phyloP scores from a whole-genome alignment of 768 basidiomycete genomes.

The Hygrophoropsis aurantiaca region DNA sequence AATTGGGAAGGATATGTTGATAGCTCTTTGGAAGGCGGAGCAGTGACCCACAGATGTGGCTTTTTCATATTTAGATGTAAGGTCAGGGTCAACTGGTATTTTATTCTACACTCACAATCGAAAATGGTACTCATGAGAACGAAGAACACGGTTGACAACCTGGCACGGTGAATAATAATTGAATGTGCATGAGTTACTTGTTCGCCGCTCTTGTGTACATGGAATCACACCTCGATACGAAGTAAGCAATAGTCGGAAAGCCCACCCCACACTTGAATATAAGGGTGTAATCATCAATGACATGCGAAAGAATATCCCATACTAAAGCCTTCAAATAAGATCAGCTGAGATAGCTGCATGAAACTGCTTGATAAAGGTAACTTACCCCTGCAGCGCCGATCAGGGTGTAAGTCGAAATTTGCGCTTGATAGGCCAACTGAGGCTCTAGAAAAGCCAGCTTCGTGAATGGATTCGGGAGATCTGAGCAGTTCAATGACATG shows the following conservation, averaged over 20 bases:
- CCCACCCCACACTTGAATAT: conserved; percentile 15
- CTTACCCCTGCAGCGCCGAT: conserved; percentile 26
- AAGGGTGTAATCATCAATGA: conserved; percentile 26
- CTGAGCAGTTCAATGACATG: conserved; percentile 1
- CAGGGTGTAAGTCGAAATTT: conserved; percentile 26
- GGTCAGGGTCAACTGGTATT: no score
- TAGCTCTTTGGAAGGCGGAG: conserved; percentile 16
- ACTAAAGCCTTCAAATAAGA: conserved; percentile 21
- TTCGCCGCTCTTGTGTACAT: no score
- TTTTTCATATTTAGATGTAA: no score
- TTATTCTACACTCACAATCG: conserved; percentile 24
- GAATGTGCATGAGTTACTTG: no score
- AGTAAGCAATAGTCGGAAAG: conserved; percentile 24
- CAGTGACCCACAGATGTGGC: conserved; percentile 19
- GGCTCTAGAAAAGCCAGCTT: conserved; percentile 31
- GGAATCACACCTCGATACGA: conserved; percentile 35
- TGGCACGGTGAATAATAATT: not conserved
- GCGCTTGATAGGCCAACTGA: conserved; percentile 22
- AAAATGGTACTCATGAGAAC: conserved; percentile 19
- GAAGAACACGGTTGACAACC: conserved; percentile 13
- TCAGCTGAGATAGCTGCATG: not conserved
- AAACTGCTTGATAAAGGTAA: not conserved
- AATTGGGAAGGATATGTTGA: conserved; percentile 22
- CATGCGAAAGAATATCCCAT: conserved; percentile 32
- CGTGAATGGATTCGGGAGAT: conserved; percentile 30